phyloP scores from a whole-genome alignment of 352 stramenopile genomes.

The Globisporangium okanoganense region DNA sequence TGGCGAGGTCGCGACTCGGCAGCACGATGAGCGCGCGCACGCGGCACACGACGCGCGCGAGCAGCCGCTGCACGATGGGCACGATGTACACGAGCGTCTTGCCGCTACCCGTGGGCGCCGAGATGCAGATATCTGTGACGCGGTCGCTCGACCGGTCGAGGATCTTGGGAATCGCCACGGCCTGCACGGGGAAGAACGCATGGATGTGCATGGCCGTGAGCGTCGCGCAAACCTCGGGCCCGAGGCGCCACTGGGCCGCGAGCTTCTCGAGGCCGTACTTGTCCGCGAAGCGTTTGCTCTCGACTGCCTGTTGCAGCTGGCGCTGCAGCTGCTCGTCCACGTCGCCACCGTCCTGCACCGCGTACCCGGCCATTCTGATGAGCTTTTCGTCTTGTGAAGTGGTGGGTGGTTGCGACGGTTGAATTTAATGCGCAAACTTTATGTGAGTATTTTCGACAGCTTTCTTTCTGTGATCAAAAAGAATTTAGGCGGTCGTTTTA shows the following conservation, averaged over 20 bases:
- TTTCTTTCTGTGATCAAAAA: too few species aligned
- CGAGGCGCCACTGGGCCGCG: conserved; percentile 42
- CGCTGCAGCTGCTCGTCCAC: conserved; percentile 11
- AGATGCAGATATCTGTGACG: conserved; percentile 94
- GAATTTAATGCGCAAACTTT: too few species aligned
- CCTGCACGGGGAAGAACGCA: conserved; percentile 95
- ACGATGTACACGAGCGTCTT: conserved; percentile 98
- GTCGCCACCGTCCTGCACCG: conserved; percentile 11
- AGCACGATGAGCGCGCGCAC: conserved; percentile 95
- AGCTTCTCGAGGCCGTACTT: conserved; percentile 72
- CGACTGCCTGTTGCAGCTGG: conserved; percentile 14
- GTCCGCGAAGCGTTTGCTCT: conserved; percentile 41
- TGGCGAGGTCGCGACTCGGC: conserved; percentile 94
- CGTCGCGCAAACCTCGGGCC: conserved; percentile 36
- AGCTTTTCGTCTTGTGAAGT: background rate
- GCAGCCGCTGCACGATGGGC: conserved; percentile 92
- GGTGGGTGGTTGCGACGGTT: background rate
- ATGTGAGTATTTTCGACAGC: too few species aligned
- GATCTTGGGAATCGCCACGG: conserved; percentile 91
- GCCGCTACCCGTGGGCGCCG: conserved; percentile 95
- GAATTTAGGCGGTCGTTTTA: too few species aligned
- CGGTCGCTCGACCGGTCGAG: conserved; percentile 80
- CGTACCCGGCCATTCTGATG: conserved; percentile 1
- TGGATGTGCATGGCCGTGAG: conserved; percentile 48
- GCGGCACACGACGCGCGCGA: conserved; percentile 72